Evolutionary conservation across 2,329 filamentous ascomycete species (phyloP).

Genomic region (Trichoderma koningii): DNA sequence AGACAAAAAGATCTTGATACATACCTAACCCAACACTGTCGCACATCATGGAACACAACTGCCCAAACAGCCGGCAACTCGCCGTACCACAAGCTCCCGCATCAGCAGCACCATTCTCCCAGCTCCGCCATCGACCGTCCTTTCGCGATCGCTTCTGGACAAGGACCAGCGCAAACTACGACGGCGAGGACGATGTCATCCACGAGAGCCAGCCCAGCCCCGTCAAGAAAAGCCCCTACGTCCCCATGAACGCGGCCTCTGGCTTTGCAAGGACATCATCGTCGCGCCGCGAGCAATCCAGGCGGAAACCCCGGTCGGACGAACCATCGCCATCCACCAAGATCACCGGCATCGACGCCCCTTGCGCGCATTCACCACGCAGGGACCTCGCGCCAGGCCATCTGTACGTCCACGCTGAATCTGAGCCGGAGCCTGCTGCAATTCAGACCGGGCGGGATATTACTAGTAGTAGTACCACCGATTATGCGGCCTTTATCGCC

Average conservation of each 20-base stretch:
- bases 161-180: slow-evolving; percentile 21
- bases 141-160: slow-evolving; percentile 27
- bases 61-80: slow-evolving; percentile 4
- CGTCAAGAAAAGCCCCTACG: slow-evolving; percentile 8
- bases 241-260: slow-evolving; percentile 23
- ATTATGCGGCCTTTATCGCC: slow-evolving; percentile 33
- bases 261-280: slow-evolving; percentile 19
- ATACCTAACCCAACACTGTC: background rate
- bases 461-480: slow-evolving; percentile 17
- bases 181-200: slow-evolving; percentile 16
- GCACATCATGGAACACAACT: slow-evolving; percentile 9
- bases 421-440: background rate
- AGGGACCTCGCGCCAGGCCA: slow-evolving; percentile 19
- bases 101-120: background rate
- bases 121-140: slow-evolving; percentile 19
- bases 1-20: background rate
- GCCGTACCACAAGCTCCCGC: background rate
- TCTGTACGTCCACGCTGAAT: slow-evolving; percentile 15
- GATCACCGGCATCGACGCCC: background rate
- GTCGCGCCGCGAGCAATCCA: background rate
- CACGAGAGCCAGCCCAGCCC: background rate
- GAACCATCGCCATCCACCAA: background rate
- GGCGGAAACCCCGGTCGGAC: background rate
- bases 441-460: too few relatives aligned
- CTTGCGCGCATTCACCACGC: slow-evolving; percentile 1